phyloP scores from a whole-genome alignment of 768 basidiomycete genomes.

The Neoboletus subvelutipes region DNA sequence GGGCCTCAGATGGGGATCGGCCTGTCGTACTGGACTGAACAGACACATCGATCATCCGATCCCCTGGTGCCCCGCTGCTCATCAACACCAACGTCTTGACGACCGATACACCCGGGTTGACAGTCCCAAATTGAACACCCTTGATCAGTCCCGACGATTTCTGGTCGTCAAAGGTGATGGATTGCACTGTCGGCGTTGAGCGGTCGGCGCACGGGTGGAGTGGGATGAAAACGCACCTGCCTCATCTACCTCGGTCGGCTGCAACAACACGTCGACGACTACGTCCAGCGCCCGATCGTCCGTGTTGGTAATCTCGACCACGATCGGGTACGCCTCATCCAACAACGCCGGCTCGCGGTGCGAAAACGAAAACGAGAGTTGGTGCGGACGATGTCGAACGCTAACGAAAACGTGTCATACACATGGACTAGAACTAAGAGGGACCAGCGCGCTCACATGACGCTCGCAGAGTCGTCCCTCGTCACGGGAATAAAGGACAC shows the following conservation, averaged over 20 bases:
- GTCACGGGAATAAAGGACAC: conserved; percentile 52
- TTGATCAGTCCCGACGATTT: conserved; percentile 74
- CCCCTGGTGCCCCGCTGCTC: conserved; percentile 61
- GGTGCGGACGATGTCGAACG: conserved; percentile 62
- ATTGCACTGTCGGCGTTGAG: conserved; percentile 45
- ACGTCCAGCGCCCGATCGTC: conserved; percentile 72
- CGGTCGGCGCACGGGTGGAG: background rate
- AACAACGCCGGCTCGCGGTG: conserved; percentile 73
- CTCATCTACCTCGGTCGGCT: conserved; percentile 75
- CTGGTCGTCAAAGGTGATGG: conserved; percentile 59
- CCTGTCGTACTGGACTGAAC: conserved; percentile 54
- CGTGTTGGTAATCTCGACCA: conserved; percentile 64
- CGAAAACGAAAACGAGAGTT: conserved; percentile 50
- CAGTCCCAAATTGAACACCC: conserved; percentile 61
- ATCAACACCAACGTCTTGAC: conserved; percentile 64
- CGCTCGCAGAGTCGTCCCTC: conserved; percentile 44
- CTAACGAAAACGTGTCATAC: conserved; percentile 33
- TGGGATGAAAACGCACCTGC: conserved; percentile 47
- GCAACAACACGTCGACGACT: conserved; percentile 71
- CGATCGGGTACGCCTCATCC: conserved; percentile 77
- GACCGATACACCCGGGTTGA: conserved; percentile 56
- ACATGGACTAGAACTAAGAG: background rate
- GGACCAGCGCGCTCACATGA: conserved; percentile 41
- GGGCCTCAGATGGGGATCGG: conserved; percentile 1
- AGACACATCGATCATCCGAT: conserved; percentile 79